Percentiles rank a stretch among this genome's conserved stretches.
Conservation (phyloP, 768 basidiomycete genomes). For the Tulasnella sp. region DNA sequence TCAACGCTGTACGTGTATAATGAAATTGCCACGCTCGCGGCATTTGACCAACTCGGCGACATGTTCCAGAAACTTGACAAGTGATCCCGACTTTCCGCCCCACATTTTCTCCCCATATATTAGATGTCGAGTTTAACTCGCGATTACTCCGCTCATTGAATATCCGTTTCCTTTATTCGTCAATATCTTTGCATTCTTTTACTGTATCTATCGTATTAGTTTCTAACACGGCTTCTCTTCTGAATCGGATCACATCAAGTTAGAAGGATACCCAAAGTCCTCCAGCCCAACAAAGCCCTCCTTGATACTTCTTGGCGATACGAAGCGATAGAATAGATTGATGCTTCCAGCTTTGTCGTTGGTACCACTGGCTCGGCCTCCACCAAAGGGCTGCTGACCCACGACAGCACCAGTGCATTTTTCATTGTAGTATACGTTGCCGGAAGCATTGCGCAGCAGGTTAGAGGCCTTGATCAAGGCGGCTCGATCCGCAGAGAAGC, state of each 20-base stretch:
- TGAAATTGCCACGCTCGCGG: not conserved
- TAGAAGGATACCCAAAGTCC: constrained; percentile 79
- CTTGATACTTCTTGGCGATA: constrained; percentile 89
- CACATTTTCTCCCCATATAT: not conserved
- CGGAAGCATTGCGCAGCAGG: constrained; percentile 80
- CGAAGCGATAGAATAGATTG: constrained; percentile 67
- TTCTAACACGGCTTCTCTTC: not conserved
- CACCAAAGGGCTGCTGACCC: constrained; percentile 97
- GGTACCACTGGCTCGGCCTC: constrained; percentile 84
- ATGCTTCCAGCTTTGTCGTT: constrained; percentile 97
- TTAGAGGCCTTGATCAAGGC: constrained; percentile 74
- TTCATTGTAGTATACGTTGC: constrained; percentile 97
- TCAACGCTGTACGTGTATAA: constrained; percentile 16
- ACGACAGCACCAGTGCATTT: constrained; percentile 98
- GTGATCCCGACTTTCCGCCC: not conserved
- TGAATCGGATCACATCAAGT: constrained; percentile 45
- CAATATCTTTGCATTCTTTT: not conserved
- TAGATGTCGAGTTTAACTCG: not conserved
- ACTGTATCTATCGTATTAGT: not conserved
- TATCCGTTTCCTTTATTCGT: not conserved
- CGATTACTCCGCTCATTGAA: not conserved
- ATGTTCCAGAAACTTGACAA: not conserved
- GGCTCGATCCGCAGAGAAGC: constrained; percentile 75
- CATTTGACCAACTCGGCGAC: not conserved
- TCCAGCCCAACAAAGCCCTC: constrained; percentile 87